Base-by-base conservation (phyloP, 2,329 filamentous ascomycete species). In the Allantophomopsis lycopodina region DNA sequence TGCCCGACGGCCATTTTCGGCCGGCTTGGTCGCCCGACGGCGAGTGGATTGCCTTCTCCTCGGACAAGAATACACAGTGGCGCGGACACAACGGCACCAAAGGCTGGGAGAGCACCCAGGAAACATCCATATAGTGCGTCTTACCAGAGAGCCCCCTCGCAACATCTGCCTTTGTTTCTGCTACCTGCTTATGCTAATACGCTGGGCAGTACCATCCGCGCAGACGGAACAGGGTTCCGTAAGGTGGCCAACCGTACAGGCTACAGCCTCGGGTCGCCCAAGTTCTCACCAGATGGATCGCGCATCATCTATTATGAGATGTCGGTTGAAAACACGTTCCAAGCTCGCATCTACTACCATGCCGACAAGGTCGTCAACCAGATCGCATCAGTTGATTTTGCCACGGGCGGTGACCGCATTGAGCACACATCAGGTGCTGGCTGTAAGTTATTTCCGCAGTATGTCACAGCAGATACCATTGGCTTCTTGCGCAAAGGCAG, bases 1-100 rank as follows among this genome's bases (percentile, higher is more conserved):
- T 45, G 6, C 57, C 59, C 12, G 51, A 57, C 23, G 57, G 61
- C 6, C 50, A 60, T 44, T 64, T 62, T 43, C 52, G 56, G 2
- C 62, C 62, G 0, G 44, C 47, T 5, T 64, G 60, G 60, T 62
- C 60, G 1, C 60, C 62, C 0, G 54, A 63, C 32, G 60, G 62
- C 14, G 41, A 61, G 40, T 63, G 58, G 58, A 49, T 64, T 40
- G 56, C 52, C 3, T 64, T 65, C 40, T 52, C 53, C 10, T 65
- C 61, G 2, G 60, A 65, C 36, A 55, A 57, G 20, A 63, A 64
- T 39, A 63, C 61, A 1, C 47, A 50, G 12, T 65, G 61, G 62
- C 53, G 51, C 3, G 61, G 62, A 1, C 61, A 65, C 40, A 55
- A 57, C 11, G 54, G 59, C 38, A 55, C 60, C 13, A 53, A 55